Evolutionary conservation across 345 rosid genomes (phyloP).

Genomic region (Sonneratia caseolaris): DNA sequence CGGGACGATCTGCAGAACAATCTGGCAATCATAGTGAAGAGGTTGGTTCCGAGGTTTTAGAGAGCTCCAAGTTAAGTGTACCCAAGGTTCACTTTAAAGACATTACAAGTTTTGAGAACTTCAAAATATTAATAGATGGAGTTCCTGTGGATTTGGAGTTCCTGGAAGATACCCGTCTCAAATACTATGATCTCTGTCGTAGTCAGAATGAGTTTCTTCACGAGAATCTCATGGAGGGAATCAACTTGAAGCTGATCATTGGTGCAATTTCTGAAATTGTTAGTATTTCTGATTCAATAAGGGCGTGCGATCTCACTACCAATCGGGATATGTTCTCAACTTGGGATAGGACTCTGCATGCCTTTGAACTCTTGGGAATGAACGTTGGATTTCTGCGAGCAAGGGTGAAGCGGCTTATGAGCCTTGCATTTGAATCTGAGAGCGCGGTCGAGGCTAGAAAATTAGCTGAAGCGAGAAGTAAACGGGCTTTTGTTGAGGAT

Average conservation of each 20-base stretch:
- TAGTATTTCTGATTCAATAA: conserved; percentile 45
- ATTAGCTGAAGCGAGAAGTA: conserved; percentile 43
- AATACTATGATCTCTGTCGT: conserved; percentile 50
- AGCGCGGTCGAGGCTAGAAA: conserved; percentile 36
- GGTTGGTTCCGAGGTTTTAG: conserved; percentile 4
- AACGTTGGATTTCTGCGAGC: conserved; percentile 50
- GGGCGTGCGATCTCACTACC: conserved; percentile 37
- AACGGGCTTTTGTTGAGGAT: conserved; percentile 20
- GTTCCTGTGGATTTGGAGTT: not conserved
- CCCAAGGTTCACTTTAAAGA: not conserved
- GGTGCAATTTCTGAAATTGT: conserved; percentile 56
- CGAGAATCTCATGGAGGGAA: conserved; percentile 36
- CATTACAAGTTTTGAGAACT: not conserved
- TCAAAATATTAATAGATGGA: conserved; percentile 2
- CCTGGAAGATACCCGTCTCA: conserved; percentile 14
- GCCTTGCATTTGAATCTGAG: conserved; percentile 42
- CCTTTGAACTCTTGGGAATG: conserved; percentile 59
- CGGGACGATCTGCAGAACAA: conserved; percentile 13
- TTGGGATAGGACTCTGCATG: conserved; percentile 54
- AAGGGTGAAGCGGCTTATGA: conserved; percentile 30
- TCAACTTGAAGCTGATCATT: conserved; percentile 36
- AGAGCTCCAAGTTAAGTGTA: not conserved
- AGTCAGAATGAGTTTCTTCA: conserved; percentile 55
- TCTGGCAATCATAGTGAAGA: not conserved
- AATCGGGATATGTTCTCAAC: conserved; percentile 33